phyloP scores from a whole-genome alignment of 495 filamentous ascomycete species.

The Penicillium antarcticum region DNA sequence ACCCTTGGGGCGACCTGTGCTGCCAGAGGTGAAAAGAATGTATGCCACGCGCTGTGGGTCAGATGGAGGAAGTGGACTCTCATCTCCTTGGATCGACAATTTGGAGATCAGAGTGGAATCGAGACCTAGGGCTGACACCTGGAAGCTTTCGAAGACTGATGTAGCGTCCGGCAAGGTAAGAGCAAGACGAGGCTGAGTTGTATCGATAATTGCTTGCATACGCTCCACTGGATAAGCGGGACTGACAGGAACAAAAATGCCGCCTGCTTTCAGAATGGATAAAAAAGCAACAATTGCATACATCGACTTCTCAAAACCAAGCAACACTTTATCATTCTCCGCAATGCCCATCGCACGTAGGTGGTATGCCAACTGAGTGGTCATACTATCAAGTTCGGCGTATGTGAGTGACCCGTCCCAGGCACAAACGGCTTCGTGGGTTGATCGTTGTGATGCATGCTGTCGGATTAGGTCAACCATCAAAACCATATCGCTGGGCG shows the following conservation, averaged over 20 bases:
- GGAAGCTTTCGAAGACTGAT: not conserved
- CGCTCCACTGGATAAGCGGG: not conserved
- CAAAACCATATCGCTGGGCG: not conserved
- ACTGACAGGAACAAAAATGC: not conserved
- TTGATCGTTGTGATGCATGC: not conserved
- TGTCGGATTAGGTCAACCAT: not conserved
- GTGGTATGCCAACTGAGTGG: not conserved
- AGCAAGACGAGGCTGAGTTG: not conserved
- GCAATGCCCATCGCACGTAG: not conserved
- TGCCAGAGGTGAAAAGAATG: not conserved
- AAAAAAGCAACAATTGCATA: not conserved
- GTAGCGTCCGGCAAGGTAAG: not conserved
- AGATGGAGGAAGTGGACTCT: not conserved
- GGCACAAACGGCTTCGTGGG: not conserved
- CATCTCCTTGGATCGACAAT: not conserved
- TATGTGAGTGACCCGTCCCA: not conserved
- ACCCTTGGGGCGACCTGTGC: not conserved
- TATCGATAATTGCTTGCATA: not conserved
- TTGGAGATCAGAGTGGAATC: too few relatives aligned
- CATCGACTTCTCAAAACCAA: not conserved
- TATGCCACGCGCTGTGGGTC: not conserved
- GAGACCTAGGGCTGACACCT: not conserved
- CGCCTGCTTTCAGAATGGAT: not conserved
- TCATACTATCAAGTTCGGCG: not conserved
- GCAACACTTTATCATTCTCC: not conserved